Percentiles rank a stretch among this genome's conserved stretches.
These are phyloP conservation scores for Boletus rubropictus DNA, from an alignment of 768 basidiomycete genomes.

Conservation along the genomic window DNA sequence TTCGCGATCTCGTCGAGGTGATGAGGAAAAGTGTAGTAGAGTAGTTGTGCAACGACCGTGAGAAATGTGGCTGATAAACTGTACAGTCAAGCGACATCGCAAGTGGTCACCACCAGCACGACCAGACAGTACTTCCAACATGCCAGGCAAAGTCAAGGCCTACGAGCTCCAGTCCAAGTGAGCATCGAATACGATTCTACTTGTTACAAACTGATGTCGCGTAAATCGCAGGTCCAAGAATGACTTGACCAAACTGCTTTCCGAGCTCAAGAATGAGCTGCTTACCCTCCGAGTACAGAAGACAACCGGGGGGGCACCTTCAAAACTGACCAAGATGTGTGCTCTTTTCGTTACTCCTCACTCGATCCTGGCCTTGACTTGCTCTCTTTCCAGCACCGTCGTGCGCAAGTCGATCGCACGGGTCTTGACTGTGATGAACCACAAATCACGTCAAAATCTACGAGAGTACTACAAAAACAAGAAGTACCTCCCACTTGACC, in stretches of 20 bases:
- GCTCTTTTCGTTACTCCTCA: constrained; percentile 25
- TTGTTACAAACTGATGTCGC: neutral
- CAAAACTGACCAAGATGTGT: constrained; percentile 97
- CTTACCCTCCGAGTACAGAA: constrained; percentile 93
- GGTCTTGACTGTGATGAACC: constrained; percentile 97
- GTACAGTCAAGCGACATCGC: constrained; percentile 32
- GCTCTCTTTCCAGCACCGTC: constrained; percentile 55
- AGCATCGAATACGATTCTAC: constrained; percentile 25
- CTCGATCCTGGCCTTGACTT: neutral
- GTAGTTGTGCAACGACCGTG: constrained; percentile 18
- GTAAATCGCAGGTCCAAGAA: constrained; percentile 72
- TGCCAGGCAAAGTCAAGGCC: constrained; percentile 92
- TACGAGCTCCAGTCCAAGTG: constrained; percentile 96
- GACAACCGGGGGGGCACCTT: constrained; percentile 91
- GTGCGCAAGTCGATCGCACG: constrained; percentile 99
- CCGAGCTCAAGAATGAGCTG: constrained; percentile 94
- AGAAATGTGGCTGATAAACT: constrained; percentile 42
- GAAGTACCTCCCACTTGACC: constrained; percentile 95
- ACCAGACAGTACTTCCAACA: constrained; percentile 41
- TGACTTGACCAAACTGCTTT: constrained; percentile 91
- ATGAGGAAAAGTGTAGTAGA: neutral
- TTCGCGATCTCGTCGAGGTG: constrained; percentile 45
- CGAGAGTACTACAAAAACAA: constrained; percentile 97
- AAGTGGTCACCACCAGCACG: constrained; percentile 19
- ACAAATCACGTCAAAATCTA: constrained; percentile 93